phyloP scores from a whole-genome alignment of 177 flowering plant genomes.

The Vitis hybrid region DNA sequence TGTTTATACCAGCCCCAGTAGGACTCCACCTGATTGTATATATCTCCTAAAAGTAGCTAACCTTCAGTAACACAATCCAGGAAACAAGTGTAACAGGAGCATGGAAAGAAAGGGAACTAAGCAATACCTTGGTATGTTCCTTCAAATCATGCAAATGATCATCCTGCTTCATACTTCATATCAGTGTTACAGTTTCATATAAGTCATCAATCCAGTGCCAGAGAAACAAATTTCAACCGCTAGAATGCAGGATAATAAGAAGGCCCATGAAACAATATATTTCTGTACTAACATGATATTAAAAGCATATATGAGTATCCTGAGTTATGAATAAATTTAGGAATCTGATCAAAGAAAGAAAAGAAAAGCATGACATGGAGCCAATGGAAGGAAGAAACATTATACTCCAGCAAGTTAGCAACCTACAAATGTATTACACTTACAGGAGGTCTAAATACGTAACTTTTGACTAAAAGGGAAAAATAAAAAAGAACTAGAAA shows the following conservation, averaged over 20 bases:
- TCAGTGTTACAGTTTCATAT: slow-evolving; percentile 42
- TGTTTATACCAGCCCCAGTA: slow-evolving; percentile 81
- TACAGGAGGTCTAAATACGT: too few species aligned
- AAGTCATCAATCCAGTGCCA: neutral
- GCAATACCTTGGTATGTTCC: slow-evolving; percentile 78
- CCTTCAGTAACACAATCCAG: slow-evolving; percentile 11
- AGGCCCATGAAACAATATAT: too few species aligned
- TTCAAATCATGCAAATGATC: slow-evolving; percentile 71
- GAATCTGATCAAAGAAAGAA: neutral
- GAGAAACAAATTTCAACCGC: too few species aligned
- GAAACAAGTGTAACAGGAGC: neutral
- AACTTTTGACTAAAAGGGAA: neutral
- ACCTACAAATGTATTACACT: too few species aligned
- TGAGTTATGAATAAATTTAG: too few species aligned
- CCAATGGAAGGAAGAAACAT: neutral
- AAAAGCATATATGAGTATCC: too few species aligned
- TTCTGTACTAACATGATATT: too few species aligned
- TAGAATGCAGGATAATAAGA: too few species aligned
- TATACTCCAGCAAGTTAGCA: neutral
- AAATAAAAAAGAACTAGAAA: neutral
- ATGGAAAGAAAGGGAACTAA: neutral
- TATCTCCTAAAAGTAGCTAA: slow-evolving; percentile 58
- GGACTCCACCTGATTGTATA: slow-evolving; percentile 98
- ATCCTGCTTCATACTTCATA: slow-evolving; percentile 91
- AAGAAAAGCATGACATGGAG: neutral